Base-by-base conservation (phyloP, 106 monocot species). In the Dendrobium catenatum region DNA sequence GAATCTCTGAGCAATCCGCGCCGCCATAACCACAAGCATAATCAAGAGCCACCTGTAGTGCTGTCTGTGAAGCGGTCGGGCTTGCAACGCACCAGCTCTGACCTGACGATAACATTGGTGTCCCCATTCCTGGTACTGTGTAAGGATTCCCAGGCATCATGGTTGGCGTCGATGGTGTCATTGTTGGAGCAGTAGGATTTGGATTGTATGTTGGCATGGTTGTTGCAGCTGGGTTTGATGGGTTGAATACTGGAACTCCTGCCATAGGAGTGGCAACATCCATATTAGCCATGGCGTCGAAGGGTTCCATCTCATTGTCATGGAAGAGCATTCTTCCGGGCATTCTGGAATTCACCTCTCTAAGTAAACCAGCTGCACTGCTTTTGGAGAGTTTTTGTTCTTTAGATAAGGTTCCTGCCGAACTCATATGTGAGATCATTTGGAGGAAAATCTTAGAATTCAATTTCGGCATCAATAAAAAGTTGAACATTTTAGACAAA, bases 11-110 rank as follows among this genome's bases (percentile, higher is more conserved):
- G 41, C 96, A 96, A 80, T 96, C 96, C 6, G 96, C 89, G 4
- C 93, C 93, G 10, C 96, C 96, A 55, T 90, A 94, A 13, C 96
- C 96, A 46, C 96, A 96, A 10, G 96, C 94, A 80, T 94, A 96
- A 77, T 96, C 96, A 11, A 96, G 84, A 46, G 90, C 94, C 6
- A 96, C 96, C 86, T 96, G 96, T 68, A 96, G 76, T 2, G 90
- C 89, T 2, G 90, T 89, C 68, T 90, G 81, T 1, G 94, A 90
- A 5, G 94, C 94, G 3, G 85, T 84, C 49, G 79, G 90, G 83
- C 89, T 96, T 15, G 94, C 92, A 42, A 96, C 64, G 72, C 96
- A 96, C 94, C 94, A 96, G 83, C 94, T 91, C 77, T 90, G 90
- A 2, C 92, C 95, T 42, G 83, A 78, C 9, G 78, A 83, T 19